Base-by-base conservation (phyloP, 371 early-diverging fungal species). In the Mucor irregularis region DNA sequence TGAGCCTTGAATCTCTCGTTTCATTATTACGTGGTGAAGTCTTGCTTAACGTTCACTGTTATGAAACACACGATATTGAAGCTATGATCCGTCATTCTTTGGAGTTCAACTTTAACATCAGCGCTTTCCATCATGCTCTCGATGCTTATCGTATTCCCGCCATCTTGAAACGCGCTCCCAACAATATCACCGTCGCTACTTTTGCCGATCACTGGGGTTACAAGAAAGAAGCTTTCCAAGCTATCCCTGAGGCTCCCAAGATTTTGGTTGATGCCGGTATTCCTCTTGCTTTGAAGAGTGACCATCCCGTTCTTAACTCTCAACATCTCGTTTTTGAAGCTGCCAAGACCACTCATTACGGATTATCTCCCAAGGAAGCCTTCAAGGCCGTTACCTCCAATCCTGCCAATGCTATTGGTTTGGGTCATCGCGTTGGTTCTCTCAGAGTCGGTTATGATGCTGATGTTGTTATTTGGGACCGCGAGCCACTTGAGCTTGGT, bases 61-160 rank as follows among this genome's bases (percentile, higher is more conserved):
- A 86, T 45, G 84, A 86, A 61, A 74, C 86, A 3, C 71, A 83
- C 38, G 90, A 88, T 65, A 66, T 90, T 5, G 89, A 88, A 64
- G 86, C 89, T 39, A 81, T 91, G 80, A 64, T 93, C 46, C 83
- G 91, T 21, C 81, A 84, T 52, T 81, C 88, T 14, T 67, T 83
- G 46, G 90, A 93, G 67, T 93, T 83, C 70, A 81, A 82, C 54
- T 88, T 92, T 65, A 82, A 78, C 21, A 88, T 93, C 43, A 49
- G 78, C 2, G 85, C 93, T 6, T 86, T 93, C 68, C 93, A 93
- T 58, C 93, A 93, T 64, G 93, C 88, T 17, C 64, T 89, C 22
- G 89, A 89, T 50, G 92, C 92, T 4, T 90, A 90, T 62, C 77
- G 83, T 35, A 74, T 90, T 21, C 86, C 90, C 2, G 81, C 73